Evolutionary conservation across 345 rosid genomes (phyloP), one percentile per base, ranked within the genome.

Genomic region (Arabis alpina): DNA sequence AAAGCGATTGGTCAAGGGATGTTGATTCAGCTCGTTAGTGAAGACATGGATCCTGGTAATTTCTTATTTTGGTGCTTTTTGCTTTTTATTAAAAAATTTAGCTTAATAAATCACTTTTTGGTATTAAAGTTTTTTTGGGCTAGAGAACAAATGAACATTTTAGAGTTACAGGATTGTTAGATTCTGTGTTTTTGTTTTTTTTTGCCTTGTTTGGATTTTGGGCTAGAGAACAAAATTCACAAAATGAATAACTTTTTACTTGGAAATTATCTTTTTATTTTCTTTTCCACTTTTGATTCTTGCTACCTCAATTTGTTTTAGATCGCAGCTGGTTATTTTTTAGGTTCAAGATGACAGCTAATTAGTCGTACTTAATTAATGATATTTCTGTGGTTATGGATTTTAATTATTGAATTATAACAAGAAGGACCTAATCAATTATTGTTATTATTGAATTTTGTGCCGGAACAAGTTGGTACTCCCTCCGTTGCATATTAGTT

Each of bases 1-100:
- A 91, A 85, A 66, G 93, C 92, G 40, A 81, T 94, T 57, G 96
- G 96, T 52, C 88, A 74, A 60, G 96, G 97, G 68, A 84, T 94
- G 81, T 48, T 71, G 77, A 82, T 94, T 79, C 97, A 83, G 64
- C 95, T 94, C 40, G 71, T 91, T 58, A 88, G 97, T 77, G 93
- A 89, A 68, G 88, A 89, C 40, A 72, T 86, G 49, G 97, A 94
- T 77, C 87, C 91, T 76, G 96, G 99, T 90, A 36, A 0, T 3
- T 9, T 12, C 4, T 12, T 3, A 5, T 54, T 40, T 40, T 45
- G 12, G 36, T 71, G 23, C 7, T n/a, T 15, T 54, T 51, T 43
- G 10, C 45, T 10, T 58, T 19, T 19, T 19, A 19, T 19, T 0
- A 19, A 19, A 19, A 19, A 19, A 19, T 0, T 19, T 1, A 19